These are phyloP conservation scores for Cladophialophora yegresii DNA, from an alignment of 2,329 filamentous ascomycete genomes.

Conservation along the genomic window DNA sequence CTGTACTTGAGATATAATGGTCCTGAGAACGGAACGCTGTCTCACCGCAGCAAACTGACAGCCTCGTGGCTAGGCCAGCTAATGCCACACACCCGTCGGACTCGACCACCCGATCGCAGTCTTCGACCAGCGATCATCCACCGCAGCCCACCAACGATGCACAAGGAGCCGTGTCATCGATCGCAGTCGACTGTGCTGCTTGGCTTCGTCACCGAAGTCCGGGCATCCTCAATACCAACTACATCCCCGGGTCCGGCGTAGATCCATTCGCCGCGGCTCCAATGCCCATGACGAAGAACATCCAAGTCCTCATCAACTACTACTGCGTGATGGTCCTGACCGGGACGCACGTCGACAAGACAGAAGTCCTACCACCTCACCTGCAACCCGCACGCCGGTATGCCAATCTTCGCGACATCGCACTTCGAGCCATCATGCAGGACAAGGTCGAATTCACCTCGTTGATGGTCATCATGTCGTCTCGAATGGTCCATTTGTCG, in stretches of 20 bases:
- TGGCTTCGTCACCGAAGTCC: not conserved
- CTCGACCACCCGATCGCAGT: not conserved
- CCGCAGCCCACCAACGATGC: not conserved
- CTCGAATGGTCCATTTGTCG: constrained; percentile 21
- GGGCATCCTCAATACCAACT: constrained; percentile 14
- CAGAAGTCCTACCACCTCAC: constrained; percentile 21
- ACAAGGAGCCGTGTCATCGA: not conserved
- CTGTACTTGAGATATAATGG: not conserved
- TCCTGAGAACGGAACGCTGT: not conserved
- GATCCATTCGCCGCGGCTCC: constrained; percentile 24
- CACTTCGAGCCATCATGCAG: constrained; percentile 16
- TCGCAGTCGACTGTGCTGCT: constrained; percentile 1
- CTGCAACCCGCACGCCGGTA: constrained; percentile 21
- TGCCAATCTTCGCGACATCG: constrained; percentile 13
- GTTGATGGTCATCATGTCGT: constrained; percentile 20
- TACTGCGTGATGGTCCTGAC: constrained; percentile 11
- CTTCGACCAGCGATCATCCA: not conserved
- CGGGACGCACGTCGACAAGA: constrained; percentile 22
- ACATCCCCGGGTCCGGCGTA: constrained; percentile 19
- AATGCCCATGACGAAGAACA: constrained; percentile 17
- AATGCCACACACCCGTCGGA: not conserved
- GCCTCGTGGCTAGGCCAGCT: not conserved
- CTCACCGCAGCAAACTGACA: not conserved
- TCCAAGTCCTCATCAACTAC: constrained; percentile 20
- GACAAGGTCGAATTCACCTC: constrained; percentile 10